Evolutionary conservation across 2,329 filamentous ascomycete genomes (phyloP), one percentile per base, ranked within the genome.

Genomic region (Fusarium sp.): DNA sequence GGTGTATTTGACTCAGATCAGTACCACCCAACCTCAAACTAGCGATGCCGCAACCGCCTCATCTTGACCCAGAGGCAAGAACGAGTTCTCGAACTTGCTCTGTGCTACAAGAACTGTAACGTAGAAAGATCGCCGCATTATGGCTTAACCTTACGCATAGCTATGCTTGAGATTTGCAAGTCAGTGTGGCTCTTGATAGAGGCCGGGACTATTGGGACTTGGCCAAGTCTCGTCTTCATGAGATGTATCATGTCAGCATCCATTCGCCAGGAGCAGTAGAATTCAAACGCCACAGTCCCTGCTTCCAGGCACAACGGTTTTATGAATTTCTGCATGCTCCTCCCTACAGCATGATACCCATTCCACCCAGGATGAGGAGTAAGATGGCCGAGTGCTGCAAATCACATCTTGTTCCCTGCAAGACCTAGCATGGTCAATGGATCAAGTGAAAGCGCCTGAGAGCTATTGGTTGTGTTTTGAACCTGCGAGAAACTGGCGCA

Each of bases 281-380:
- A 73, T 62, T 44, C 39, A 73, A 55, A 73, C 71, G 71, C 71
- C 71, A 73, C 71, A 43, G 51, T 63, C 46, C 49, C 61, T 57
- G 50, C 52, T 68, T 62, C 65, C 54, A 68, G 61, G 62, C 46
- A 56, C 54, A 37, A 49, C 51, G 54, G 56, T 46, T 48, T 48
- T 56, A 48, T 26, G 37, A 20, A 44, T 22, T 37, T 32, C 33
- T 24, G 30, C 50, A 26, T 35, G 17, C 33, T 20, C 30, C 47
- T 22, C 30, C 50, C 22, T 35, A 19, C 44, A 43, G 30, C 39
- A 45, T 51, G 45, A 50, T 66, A 48, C 45, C 22, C 30, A 44
- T 35, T 35, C 33, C 24, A 15, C 37, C 26, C 32, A 50, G 49
- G 50, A 22, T 30, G 33, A 55, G 53, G 51, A 48, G 47, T 44